Base-by-base conservation (phyloP, 805 yeast genomes). In the Candida chauliodis region DNA sequence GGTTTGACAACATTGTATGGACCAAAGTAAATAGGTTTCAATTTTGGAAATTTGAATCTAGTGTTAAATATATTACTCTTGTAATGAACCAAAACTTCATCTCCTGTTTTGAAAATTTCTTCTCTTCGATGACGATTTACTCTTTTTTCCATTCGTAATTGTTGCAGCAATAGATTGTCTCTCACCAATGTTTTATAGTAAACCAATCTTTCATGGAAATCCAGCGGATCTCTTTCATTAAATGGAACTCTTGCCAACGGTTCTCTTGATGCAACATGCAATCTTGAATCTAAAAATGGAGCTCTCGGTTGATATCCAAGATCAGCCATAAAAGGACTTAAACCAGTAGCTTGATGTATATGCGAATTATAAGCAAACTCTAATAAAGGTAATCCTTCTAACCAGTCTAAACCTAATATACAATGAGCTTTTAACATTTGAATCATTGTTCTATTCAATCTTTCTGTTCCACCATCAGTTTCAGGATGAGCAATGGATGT, bases 1-100 rank as follows among this genome's bases (percentile, higher is more conserved):
- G 29, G 29, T 26, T 11, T 26, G 8, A 26, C 29, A 26, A 26
- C 29, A 26, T 26, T 26, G 29, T 11, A 26, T 14, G 29, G 29
- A 26, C 16, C 29, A 26, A 26, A 26, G 13, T 26, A 26, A 9
- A 26, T 9, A 9, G 29, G 29, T 9, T 7, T 7, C 16, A 26
- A 26, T 26, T 26, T 26, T 26, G 29, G 16, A 26, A 9, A 26
- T 26, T 11, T 26, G n/a, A 26, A 26, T 14, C 29, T 26, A 9
- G 29, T 26, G 16, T 26, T 26, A 9, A 26, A 26, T 11, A 26
- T 7, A 26, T 26, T 26, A 26, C 16, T 26, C n/a, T 26, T 26
- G 13, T 10, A 26, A 26, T 14, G 8, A 9, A 26, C 16, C 8
- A 26, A 11, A 7, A 26, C 29, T 26, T 26, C 8, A 14, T 26